Conservation (phyloP, 306 rosid genomes). For the Quercus alba region DNA sequence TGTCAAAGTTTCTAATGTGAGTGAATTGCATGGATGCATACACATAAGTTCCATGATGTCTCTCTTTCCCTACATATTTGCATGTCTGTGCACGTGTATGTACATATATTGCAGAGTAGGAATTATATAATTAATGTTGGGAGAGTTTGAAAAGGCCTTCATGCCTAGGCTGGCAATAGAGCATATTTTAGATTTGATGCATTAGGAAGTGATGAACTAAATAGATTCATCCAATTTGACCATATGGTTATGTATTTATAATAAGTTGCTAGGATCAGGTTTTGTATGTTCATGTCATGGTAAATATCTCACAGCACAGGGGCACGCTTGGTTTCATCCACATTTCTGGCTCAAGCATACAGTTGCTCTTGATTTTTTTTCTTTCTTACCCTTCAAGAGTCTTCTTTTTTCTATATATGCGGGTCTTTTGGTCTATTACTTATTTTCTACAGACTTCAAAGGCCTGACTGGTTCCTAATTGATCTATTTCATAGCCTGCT, state of each 20-base stretch:
- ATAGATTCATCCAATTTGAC: not conserved
- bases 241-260: not conserved
- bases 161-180: not conserved
- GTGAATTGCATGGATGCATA: constrained; percentile 30
- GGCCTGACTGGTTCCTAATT: constrained; percentile 10
- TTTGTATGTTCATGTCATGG: not conserved
- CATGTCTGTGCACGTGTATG: not conserved
- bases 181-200: not conserved
- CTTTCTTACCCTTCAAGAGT: not conserved
- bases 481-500: constrained; percentile 30
- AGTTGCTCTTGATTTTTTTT: not conserved
- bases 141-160: not conserved
- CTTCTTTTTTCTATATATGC: not conserved
- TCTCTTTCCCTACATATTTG: not conserved
- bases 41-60: not conserved
- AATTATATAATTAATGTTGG: not conserved
- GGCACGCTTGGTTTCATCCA: not conserved
- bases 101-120: not conserved
- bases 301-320: not conserved
- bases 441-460: not conserved
- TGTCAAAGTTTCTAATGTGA: constrained; percentile 34
- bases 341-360: too few species aligned
- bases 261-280: not conserved
- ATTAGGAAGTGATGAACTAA: not conserved
- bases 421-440: not conserved